These are phyloP conservation scores for Secale cereale DNA, from an alignment of 176 grass and related monocot genomes.

Conservation along the genomic window DNA sequence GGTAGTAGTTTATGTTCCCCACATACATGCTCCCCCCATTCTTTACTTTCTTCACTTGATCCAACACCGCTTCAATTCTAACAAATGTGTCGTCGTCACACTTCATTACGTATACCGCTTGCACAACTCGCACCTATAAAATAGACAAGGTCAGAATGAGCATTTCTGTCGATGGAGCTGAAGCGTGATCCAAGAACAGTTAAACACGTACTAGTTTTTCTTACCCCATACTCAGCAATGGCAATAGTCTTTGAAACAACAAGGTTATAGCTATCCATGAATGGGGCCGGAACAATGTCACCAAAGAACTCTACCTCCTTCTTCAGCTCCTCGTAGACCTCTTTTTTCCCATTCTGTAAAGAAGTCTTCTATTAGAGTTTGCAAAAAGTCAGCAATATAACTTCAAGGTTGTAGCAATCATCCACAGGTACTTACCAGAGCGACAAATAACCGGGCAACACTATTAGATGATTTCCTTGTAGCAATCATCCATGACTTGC, in stretches of 20 bases:
- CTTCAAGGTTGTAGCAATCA: background rate
- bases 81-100: too few species aligned
- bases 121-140: slow-evolving; percentile 53
- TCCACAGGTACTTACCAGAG: slow-evolving; percentile 44
- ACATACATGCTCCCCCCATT: too few species aligned
- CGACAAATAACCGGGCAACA: slow-evolving; percentile 67
- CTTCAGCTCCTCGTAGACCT: slow-evolving; percentile 51
- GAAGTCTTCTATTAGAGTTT: background rate
- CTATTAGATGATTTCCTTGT: slow-evolving; percentile 37
- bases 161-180: too few species aligned
- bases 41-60: too few species aligned
- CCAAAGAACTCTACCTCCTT: slow-evolving; percentile 66
- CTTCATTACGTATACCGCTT: too few species aligned
- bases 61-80: too few species aligned
- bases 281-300: slow-evolving; percentile 67
- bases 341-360: slow-evolving; percentile 56
- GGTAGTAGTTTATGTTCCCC: too few species aligned
- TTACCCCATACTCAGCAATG: slow-evolving; percentile 65
- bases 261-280: slow-evolving; percentile 72
- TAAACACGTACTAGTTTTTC: too few species aligned
- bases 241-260: slow-evolving; percentile 73
- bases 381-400: background rate
- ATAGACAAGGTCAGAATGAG: too few species aligned
- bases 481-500: slow-evolving; percentile 81
- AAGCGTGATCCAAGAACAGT: too few species aligned